Percentiles rank a stretch among this genome's conserved stretches.
Conservation (phyloP, 192 early-diverging fungal species). For the Podila epigama region DNA sequence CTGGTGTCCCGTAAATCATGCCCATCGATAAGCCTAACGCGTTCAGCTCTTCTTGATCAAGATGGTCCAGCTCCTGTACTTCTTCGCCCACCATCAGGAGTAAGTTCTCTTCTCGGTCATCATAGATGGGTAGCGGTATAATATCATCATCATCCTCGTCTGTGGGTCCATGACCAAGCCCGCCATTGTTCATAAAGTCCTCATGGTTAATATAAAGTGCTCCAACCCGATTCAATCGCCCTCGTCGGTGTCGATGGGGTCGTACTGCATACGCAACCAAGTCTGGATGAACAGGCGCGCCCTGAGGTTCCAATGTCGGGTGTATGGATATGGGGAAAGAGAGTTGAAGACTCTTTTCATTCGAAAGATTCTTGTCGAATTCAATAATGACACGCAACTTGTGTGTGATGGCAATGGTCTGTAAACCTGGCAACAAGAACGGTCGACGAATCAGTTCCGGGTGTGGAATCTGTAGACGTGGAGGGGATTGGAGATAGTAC, state of each 20-base stretch:
- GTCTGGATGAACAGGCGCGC: slow-evolving; percentile 19
- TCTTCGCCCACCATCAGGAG: slow-evolving; percentile 35
- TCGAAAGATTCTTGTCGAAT: slow-evolving; percentile 11
- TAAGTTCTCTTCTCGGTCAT: slow-evolving; percentile 15
- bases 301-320: slow-evolving; percentile 4
- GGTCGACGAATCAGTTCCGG: slow-evolving; percentile 10
- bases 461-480: slow-evolving; percentile 32
- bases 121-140: slow-evolving; percentile 29
- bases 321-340: slow-evolving; percentile 30
- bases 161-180: background rate
- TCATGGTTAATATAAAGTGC: background rate
- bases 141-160: slow-evolving; percentile 5
- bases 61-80: slow-evolving; percentile 6
- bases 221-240: background rate
- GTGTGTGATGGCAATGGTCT: slow-evolving; percentile 8
- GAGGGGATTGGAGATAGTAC: slow-evolving; percentile 1
- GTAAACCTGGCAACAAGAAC: background rate
- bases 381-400: slow-evolving; percentile 23
- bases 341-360: slow-evolving; percentile 31
- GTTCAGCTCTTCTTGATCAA: background rate
- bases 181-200: background rate
- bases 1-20: too few species aligned
- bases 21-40: slow-evolving; percentile 15
- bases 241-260: background rate
- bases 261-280: background rate